phyloP scores from a whole-genome alignment of 495 filamentous ascomycete species.

The Xylaria acuta region DNA sequence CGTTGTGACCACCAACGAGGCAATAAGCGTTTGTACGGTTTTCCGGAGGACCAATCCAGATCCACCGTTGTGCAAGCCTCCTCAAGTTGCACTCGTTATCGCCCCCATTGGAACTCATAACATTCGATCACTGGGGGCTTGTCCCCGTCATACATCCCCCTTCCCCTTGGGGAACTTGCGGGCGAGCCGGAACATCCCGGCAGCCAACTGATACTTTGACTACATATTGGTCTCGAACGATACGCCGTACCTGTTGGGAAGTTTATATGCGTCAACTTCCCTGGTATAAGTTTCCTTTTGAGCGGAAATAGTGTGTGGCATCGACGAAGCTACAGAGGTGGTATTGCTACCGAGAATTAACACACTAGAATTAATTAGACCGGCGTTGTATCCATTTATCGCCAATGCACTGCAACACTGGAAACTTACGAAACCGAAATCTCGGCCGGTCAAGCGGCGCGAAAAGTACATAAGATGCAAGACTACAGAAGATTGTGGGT shows the following conservation, averaged over 20 bases:
- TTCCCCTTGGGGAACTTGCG: background rate
- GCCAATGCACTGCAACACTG: conserved; percentile 11
- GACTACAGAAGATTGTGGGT: background rate
- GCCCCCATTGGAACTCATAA: conserved; percentile 11
- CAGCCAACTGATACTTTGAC: background rate
- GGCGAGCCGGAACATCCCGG: background rate
- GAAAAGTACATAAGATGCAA: background rate
- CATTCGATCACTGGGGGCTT: conserved; percentile 4
- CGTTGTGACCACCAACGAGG: background rate
- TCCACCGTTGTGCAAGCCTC: background rate
- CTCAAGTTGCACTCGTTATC: background rate
- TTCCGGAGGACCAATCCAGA: background rate
- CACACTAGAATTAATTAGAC: background rate
- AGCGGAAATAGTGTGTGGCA: background rate
- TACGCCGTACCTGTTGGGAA: background rate
- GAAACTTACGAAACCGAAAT: background rate
- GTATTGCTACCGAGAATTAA: background rate
- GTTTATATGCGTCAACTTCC: background rate
- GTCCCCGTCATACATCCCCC: background rate
- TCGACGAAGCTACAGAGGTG: background rate
- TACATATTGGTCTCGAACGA: background rate
- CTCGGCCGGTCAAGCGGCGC: background rate
- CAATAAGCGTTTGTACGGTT: background rate
- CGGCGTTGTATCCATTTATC: background rate
- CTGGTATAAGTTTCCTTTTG: background rate